phyloP scores from a whole-genome alignment of 371 early-diverging fungal species.

The Mucor saturninus region DNA sequence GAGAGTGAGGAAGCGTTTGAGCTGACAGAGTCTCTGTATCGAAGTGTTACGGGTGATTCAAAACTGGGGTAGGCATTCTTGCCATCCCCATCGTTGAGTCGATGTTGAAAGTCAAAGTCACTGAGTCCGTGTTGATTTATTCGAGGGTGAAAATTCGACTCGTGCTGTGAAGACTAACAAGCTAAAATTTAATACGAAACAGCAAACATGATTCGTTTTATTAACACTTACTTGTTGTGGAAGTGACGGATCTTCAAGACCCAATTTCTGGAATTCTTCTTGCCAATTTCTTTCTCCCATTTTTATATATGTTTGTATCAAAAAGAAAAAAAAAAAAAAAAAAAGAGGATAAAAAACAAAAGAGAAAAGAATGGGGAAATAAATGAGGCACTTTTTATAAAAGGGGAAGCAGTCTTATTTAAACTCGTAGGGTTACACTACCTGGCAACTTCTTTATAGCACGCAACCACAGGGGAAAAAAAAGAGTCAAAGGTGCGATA shows the following conservation, averaged over 20 bases:
- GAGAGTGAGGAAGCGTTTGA: slow-evolving; percentile 22
- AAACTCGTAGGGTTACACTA: slow-evolving; percentile 8
- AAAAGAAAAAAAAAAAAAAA: slow-evolving; percentile 1
- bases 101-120: slow-evolving; percentile 2
- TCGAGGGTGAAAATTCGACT: no score
- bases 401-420: neutral
- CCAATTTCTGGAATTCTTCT: slow-evolving; percentile 4
- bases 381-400: no score
- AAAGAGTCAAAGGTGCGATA: no score
- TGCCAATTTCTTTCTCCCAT: slow-evolving; percentile 14
- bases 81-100: neutral
- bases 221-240: slow-evolving; percentile 5
- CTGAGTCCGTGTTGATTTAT: neutral
- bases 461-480: no score
- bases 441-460: neutral
- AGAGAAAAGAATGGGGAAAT: neutral
- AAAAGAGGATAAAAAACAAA: neutral
- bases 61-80: neutral
- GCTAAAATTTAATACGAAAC: no score
- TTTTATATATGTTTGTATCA: neutral
- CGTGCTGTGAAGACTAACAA: neutral
- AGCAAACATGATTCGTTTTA: neutral
- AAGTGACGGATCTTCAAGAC: slow-evolving; percentile 9
- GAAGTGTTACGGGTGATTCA: slow-evolving; percentile 15
- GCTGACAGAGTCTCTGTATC: slow-evolving; percentile 19